These are phyloP conservation scores for Allium cepa DNA, from an alignment of 106 monocot genomes.

Conservation along the genomic window DNA sequence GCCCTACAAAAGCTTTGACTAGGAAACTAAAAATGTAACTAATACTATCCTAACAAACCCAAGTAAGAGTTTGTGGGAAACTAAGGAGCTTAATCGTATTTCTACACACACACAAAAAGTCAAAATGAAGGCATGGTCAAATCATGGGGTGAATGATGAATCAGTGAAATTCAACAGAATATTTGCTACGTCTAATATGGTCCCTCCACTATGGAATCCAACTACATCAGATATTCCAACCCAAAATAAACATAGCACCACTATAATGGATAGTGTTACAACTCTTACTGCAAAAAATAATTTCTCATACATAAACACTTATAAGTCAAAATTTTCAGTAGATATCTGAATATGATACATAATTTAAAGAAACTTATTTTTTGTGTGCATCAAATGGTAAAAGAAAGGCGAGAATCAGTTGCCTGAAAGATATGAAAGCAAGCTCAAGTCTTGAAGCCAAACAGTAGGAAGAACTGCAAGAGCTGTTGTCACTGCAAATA, in stretches of 20 bases:
- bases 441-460: constrained; percentile 45
- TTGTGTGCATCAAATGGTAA: no score
- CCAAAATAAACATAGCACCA: constrained; percentile 49
- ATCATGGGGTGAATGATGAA: no score
- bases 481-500: constrained; percentile 42
- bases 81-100: no score
- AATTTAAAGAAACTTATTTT: no score
- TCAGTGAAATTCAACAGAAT: constrained; percentile 8
- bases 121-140: no score
- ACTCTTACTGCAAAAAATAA: constrained; percentile 45
- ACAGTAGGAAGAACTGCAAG: constrained; percentile 51
- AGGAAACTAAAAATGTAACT: no score
- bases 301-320: constrained; percentile 5
- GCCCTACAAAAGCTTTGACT: no score
- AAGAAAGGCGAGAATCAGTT: not conserved
- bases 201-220: constrained; percentile 45
- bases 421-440: constrained; percentile 62
- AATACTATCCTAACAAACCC: no score
- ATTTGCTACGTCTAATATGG: constrained; percentile 25
- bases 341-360: no score
- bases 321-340: not conserved
- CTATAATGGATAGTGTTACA: constrained; percentile 34
- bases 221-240: constrained; percentile 39
- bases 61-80: no score
- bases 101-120: no score